Evolutionary conservation across 2,329 filamentous ascomycete species (phyloP), one percentile per base, ranked within the genome.

Genomic region (Mollisia scopiformis): DNA sequence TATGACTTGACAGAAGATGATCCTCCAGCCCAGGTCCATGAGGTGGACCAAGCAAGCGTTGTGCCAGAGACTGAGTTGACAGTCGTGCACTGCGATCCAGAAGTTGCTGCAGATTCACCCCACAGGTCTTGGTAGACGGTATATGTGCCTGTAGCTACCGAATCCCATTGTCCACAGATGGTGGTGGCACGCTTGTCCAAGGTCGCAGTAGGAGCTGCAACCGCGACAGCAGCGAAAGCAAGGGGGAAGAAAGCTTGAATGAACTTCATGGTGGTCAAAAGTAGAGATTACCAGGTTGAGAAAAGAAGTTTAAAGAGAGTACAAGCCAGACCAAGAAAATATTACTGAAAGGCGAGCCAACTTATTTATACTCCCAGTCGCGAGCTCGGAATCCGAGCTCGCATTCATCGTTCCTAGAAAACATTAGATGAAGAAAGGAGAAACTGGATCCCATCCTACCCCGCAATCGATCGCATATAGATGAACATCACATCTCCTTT

Each of bases 51-150:
- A 46, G 73, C 64, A 62, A 78, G 68, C 3, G 62, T 71, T 54
- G 57, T 69, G 58, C 72, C 72, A 41, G 59, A 72, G 30, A 70
- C 58, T 11, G 71, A 75, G 58, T 74, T 73, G 8, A 79, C 63
- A 1, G 71, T 73, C 2, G 75, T 74, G 69, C 77, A 79, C 69
- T 79, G 77, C n/a, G 62, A 71, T 51, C 76, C 65, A 19, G 75
- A 71, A 71, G 76, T 62, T 57, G 55, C 66, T 63, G 62, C 69
- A 63, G 62, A 73, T 58, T 70, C 60, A 43, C 41, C 54, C 65
- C 62, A 62, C 50, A 66, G 50, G 64, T 79, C 72, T 61, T 78
- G 77, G 68, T 77, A 78, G 46, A 79, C 62, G 16, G 71, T 78
- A 62, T 74, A 79, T 39, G 66, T 64, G 43, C 72, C 73, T 6